phyloP scores from a whole-genome alignment of 2,329 filamentous ascomycete genomes.

The Calonectria pteridis region DNA sequence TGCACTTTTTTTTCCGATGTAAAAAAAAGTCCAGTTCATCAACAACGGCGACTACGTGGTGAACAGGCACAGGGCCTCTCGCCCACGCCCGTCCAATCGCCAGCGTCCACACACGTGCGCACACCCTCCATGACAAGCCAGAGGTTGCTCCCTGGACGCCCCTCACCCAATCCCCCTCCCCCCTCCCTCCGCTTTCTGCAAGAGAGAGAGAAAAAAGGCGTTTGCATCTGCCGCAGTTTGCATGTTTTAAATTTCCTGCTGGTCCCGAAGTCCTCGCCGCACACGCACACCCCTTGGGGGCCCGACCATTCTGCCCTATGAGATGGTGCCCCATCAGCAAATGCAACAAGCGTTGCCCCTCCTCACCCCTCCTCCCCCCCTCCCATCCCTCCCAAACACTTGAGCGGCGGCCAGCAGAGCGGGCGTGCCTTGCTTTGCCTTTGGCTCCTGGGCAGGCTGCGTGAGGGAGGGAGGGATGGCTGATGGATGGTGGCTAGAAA shows the following conservation, averaged over 20 bases:
- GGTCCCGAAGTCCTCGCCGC: neutral
- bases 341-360: neutral
- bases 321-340: slow-evolving; percentile 59
- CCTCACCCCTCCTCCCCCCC: neutral
- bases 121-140: slow-evolving; percentile 15
- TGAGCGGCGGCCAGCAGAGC: neutral
- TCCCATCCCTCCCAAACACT: neutral
- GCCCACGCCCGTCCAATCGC: slow-evolving; percentile 9
- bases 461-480: neutral
- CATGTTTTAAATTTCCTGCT: slow-evolving; percentile 3
- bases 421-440: slow-evolving; percentile 8
- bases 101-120: slow-evolving; percentile 9
- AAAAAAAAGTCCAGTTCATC: slow-evolving; percentile 6
- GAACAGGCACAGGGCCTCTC: slow-evolving; percentile 21
- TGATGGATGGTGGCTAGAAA: neutral
- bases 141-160: neutral
- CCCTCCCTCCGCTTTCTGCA: slow-evolving; percentile 2
- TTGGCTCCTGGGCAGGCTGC: neutral
- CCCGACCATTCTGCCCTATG: slow-evolving; percentile 47
- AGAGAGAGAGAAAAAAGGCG: too few species aligned
- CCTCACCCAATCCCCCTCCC: slow-evolving; percentile 1
- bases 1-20: slow-evolving; percentile 6
- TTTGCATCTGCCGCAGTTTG: slow-evolving; percentile 18
- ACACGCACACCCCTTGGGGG: neutral
- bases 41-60: slow-evolving; percentile 21